Conservation (phyloP, 225 moss, liverwort and hornwort species). For the Anthoceros angustus region DNA sequence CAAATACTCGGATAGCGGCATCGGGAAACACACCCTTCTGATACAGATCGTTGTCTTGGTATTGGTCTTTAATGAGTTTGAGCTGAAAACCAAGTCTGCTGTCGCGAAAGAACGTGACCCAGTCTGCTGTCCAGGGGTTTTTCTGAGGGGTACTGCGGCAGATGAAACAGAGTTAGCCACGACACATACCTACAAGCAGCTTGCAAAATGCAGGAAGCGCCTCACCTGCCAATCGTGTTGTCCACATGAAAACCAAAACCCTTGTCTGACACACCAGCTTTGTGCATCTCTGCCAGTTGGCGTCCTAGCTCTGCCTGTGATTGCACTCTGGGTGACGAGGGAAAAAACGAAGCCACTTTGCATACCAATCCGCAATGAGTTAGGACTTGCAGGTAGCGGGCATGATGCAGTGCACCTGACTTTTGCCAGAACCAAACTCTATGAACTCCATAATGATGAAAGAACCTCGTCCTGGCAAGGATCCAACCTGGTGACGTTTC, state of each 20-base stretch:
- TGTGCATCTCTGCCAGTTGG: conserved; percentile 75
- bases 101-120: conserved; percentile 86
- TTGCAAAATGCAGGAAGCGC: neutral
- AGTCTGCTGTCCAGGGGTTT: conserved; percentile 77
- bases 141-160: conserved; percentile 67
- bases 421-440: conserved; percentile 45
- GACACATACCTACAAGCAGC: too few relatives aligned
- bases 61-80: conserved; percentile 67
- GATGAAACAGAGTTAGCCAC: neutral
- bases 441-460: conserved; percentile 88
- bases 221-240: conserved; percentile 80
- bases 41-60: conserved; percentile 60
- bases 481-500: conserved; percentile 38
- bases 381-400: neutral
- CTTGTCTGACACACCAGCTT: conserved; percentile 41
- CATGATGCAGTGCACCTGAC: conserved; percentile 7
- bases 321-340: neutral
- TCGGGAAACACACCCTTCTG: conserved; percentile 37
- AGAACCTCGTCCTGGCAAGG: conserved; percentile 54
- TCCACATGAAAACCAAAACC: conserved; percentile 83
- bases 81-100: conserved; percentile 77
- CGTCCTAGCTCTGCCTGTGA: conserved; percentile 70
- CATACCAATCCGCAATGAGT: too few relatives aligned
- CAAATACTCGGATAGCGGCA: neutral
- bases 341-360: neutral